Base-by-base conservation (phyloP, 768 basidiomycete species). In the Paxillus rubicundulus region DNA sequence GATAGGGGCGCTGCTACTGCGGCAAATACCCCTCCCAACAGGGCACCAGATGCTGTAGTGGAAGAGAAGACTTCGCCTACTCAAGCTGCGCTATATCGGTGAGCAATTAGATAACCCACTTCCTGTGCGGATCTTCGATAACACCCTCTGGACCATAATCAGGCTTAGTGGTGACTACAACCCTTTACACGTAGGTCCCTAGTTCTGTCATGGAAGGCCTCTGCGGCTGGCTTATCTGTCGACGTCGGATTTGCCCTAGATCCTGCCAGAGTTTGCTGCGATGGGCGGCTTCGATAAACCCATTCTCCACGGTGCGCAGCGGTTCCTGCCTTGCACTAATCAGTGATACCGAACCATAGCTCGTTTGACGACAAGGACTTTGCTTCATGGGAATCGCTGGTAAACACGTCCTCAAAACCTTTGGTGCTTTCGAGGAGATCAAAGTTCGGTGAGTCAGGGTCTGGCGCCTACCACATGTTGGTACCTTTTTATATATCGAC, bases 261-360 rank as follows among this genome's bases (percentile, higher is more conserved):
- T 99, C 60, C 83, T 88, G 47, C 95, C 97, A 1, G 85, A 91
- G 53, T 98, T 97, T 64, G 93, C 97, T 10, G 87, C 88, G 10
- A 87, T 96, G 45, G 95, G 92, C n/a, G 94, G 94, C 0, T 98
- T 96, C 68, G 86, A 92, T 59, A 84, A 84, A 68, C 96, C 96
- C 1, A 94, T 92, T 56, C 74, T 92, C 16, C 89, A 91, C 60
- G 89, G 79, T 76, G 53, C 37, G 54, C 21, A 27, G 20, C 30
- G 12, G 12, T 49, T 40, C 21, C 36, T n/a, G 9, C n/a, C 18
- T 24, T 30, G 20, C 34, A 43, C 33, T 43, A 45, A 28, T 21
- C 33, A 13, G 12, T 44, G 18, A 33, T 32, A 17, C 21, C n/a
- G 28, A 28, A 16, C 9, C 9, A 10, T 44, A 9, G 14, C 30